Conservation (phyloP, 306 rosid species). For the Sicyos baderoa region DNA sequence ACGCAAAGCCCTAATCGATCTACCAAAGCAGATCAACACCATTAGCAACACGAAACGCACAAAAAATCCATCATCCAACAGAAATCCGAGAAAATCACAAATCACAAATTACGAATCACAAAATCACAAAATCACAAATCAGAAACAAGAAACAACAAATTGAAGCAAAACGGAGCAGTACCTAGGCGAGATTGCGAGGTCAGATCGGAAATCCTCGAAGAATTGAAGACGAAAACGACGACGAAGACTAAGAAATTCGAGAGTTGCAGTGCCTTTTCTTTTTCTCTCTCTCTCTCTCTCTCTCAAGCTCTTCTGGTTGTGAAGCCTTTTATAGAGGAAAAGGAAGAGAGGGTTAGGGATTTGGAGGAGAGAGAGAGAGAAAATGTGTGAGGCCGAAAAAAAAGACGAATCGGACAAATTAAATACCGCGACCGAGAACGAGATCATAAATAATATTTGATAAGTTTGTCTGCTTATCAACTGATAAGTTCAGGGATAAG, state of each 20-base stretch:
- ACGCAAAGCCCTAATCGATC: slow-evolving; percentile 40
- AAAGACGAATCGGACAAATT: slow-evolving; percentile 56
- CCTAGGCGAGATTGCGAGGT: slow-evolving; percentile 34
- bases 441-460: slow-evolving; percentile 37
- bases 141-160: slow-evolving; percentile 9
- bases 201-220: slow-evolving; percentile 61
- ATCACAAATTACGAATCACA: too few relatives aligned
- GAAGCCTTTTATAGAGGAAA: slow-evolving; percentile 64
- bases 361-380: slow-evolving; percentile 35
- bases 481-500: slow-evolving; percentile 23
- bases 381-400: slow-evolving; percentile 57
- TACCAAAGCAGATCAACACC: slow-evolving; percentile 48
- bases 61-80: neutral
- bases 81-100: neutral
- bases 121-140: too few relatives aligned
- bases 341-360: slow-evolving; percentile 60
- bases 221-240: slow-evolving; percentile 27
- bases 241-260: slow-evolving; percentile 24
- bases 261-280: slow-evolving; percentile 20
- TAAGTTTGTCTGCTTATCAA: slow-evolving; percentile 31
- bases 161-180: slow-evolving; percentile 21
- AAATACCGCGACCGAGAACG: slow-evolving; percentile 76
- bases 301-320: slow-evolving; percentile 49
- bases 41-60: slow-evolving; percentile 22
- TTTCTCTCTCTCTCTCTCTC: slow-evolving; percentile 71